These are phyloP conservation scores for Spizellomyces punctatus DNA, from an alignment of 192 early-diverging fungal genomes.

Conservation along the genomic window DNA sequence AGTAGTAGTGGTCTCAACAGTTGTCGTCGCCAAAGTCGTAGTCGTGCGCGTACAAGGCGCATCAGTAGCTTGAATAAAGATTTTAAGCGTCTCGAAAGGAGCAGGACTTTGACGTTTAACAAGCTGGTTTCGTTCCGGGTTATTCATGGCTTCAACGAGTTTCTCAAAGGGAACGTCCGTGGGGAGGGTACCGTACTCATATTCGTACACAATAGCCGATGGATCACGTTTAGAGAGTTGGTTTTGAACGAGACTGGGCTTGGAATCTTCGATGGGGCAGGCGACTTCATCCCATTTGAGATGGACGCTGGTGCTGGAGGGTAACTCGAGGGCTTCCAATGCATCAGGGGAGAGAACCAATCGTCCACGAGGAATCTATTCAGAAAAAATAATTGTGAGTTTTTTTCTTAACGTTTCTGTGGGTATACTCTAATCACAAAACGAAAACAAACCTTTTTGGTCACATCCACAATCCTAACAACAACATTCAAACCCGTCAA, in stretches of 20 bases:
- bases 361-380: slow-evolving; percentile 25
- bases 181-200: not conserved
- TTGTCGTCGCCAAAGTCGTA: not conserved
- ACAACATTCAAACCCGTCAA: slow-evolving; percentile 2
- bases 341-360: slow-evolving; percentile 22
- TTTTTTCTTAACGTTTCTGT: not conserved
- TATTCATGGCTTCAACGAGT: not conserved
- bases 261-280: slow-evolving; percentile 5
- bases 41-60: not conserved
- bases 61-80: slow-evolving; percentile 8
- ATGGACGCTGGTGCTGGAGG: slow-evolving; percentile 10
- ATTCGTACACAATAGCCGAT: not conserved
- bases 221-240: slow-evolving; percentile 17
- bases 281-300: slow-evolving; percentile 28
- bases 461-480: slow-evolving; percentile 22
- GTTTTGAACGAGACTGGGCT: not conserved
- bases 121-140: not conserved
- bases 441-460: slow-evolving; percentile 23
- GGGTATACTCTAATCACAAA: too few species aligned
- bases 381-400: not conserved
- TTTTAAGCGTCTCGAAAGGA: not conserved
- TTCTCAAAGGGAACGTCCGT: not conserved
- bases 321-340: slow-evolving; percentile 13
- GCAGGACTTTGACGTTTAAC: not conserved
- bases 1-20: not conserved